Evolutionary conservation across 306 rosid species (phyloP), one percentile per base, ranked within the genome.

Genomic region (Pyrus betulifolia): DNA sequence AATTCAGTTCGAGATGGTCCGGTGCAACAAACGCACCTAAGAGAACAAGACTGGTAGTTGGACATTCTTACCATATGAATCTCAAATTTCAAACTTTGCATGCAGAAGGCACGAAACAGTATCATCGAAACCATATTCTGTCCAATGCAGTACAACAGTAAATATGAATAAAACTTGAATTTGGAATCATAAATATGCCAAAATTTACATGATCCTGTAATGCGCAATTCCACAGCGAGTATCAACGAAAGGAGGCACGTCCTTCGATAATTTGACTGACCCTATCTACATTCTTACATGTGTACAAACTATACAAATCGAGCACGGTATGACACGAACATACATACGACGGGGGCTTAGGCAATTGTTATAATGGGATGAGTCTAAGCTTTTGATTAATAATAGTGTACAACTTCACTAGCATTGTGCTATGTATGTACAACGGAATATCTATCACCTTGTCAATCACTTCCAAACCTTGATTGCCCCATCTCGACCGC

Each of bases 401-500:
- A 75, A 57, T 7, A 64, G 77, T 87, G 68, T 83, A 89, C 90
- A 84, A 74, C 82, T 66, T 79, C 82, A 85, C 82, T 75, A 73
- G 25, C 71, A 71, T 22, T 64, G 22, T 31, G 65, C 88, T 83
- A 77, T 78, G 69, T 84, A 86, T 87, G 81, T 88, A 90, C 95
- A 89, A 61, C 35, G 77, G 57, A 69, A 67, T 30, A 17, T 63
- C 60, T 65, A 58, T 72, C 74, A 74, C 57, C 2, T 38, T 27
- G 79, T 78, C 71, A 49, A 79, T 87, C 82, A 93, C 90, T 88
- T 95, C 99, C 97, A 95, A 78, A 95, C 97, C 88, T 95, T 95
- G 85, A 95, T 82, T 57, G 96, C 92, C 70, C 97, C 99, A 78
- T 95, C 99, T 88, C 99, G 89, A 73, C 99, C 79, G 80, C 97